These are phyloP conservation scores for Ceratocystis harringtonii DNA, from an alignment of 2,329 filamentous ascomycete species.

Conservation along the genomic window DNA sequence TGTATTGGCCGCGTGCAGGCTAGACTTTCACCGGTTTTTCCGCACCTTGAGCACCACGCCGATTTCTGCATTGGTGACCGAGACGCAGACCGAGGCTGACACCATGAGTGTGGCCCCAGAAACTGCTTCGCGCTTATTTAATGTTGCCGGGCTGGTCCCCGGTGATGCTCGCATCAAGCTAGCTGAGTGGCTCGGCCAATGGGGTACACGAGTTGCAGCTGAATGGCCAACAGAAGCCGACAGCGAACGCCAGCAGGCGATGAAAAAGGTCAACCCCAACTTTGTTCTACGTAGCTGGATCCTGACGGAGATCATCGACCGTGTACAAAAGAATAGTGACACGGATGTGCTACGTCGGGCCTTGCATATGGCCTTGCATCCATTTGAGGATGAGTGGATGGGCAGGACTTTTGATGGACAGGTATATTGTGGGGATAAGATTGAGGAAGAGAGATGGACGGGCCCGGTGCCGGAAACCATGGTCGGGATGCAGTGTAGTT, in stretches of 20 bases:
- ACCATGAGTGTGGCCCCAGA: slow-evolving; percentile 41
- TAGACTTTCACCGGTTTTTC: slow-evolving; percentile 95
- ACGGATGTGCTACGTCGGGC: slow-evolving; percentile 60
- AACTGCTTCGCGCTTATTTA: slow-evolving; percentile 29
- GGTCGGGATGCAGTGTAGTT: slow-evolving; percentile 84
- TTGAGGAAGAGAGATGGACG: slow-evolving; percentile 70
- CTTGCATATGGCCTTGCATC: slow-evolving; percentile 70
- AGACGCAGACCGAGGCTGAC: not conserved
- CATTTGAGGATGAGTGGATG: slow-evolving; percentile 68
- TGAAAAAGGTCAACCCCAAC: slow-evolving; percentile 83
- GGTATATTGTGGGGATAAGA: slow-evolving; percentile 42
- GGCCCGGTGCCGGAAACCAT: slow-evolving; percentile 67
- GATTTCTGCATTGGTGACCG: slow-evolving; percentile 38
- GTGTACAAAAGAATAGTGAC: slow-evolving; percentile 74
- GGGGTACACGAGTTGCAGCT: slow-evolving; percentile 54
- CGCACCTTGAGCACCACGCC: slow-evolving; percentile 54
- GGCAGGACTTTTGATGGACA: slow-evolving; percentile 33
- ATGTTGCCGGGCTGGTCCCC: slow-evolving; percentile 53
- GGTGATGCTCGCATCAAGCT: slow-evolving; percentile 51
- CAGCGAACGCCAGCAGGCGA: slow-evolving; percentile 48
- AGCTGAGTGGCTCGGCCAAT: slow-evolving; percentile 66
- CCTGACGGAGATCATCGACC: slow-evolving; percentile 78
- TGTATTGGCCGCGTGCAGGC: slow-evolving; percentile 60
- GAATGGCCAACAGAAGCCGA: slow-evolving; percentile 55
- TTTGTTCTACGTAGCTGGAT: slow-evolving; percentile 88